Base-by-base conservation (phyloP, 2,329 filamentous ascomycete genomes). In the Sphaerulina populicola region DNA sequence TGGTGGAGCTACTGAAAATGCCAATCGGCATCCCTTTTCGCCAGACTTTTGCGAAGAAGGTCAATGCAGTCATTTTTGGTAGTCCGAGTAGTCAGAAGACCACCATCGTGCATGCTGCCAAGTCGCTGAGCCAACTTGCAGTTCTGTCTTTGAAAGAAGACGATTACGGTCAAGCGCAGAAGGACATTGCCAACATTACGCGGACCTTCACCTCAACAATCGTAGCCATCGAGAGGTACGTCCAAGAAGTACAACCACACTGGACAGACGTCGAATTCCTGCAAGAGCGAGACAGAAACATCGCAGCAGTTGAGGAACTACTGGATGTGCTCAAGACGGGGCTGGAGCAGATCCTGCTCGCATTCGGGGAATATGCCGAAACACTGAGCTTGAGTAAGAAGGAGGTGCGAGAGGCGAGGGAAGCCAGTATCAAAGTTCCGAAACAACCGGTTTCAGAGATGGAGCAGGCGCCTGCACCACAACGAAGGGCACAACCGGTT, bases 131-230 rank as follows among this genome's bases (percentile, higher is more conserved):
- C 29, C 47, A 51, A n/a, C 75, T 97, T 27, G 79, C 86, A 0
- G 77, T 88, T 3, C 78, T 79, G 55, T 91, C 86, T 67, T 70
- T 96, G 48, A 73, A 74, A 3, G 90, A 97, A 68, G 91, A 97
- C 66, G 77, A 78, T 42, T 93, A 82, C 64, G 91, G 91, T 11
- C 86, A 87, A 60, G 91, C 94, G n/a, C 85, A 94, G 58, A 77
- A 82, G 39, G 86, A 93, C 57, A 81, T 97, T 2, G 80, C 86
- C 1, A 71, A 71, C 44, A 83, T 94, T 51, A 80, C 96, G 45
- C 79, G 84, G 42, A 80, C 81, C 1, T 79, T 94, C 54, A 90
- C 87, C 0, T 60, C 67, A 0, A 81, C 86, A 0, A 82, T 89
- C 50, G 76, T 73, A 49, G 81, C 81, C 58, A 72, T 95, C 3